Evolutionary conservation across 768 basidiomycete species (phyloP).

Genomic region (Obba rivulosa): DNA sequence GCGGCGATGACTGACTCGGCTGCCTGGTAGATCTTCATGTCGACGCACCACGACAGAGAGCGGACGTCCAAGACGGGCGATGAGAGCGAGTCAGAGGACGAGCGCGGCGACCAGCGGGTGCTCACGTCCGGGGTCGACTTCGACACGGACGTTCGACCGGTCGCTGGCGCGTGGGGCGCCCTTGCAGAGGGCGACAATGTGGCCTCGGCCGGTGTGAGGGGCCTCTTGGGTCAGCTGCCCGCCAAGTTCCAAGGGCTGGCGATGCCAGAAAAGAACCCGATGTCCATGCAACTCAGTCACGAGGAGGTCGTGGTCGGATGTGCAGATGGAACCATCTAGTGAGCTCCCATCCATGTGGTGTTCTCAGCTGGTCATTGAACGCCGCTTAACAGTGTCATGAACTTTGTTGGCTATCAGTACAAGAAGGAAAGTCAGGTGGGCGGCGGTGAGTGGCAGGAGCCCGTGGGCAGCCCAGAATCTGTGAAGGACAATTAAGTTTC

Average conservation of each 20-base stretch:
- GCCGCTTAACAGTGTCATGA: conserved; percentile 43
- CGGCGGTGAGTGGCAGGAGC: background rate
- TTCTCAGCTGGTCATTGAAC: background rate
- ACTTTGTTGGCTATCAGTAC: conserved; percentile 55
- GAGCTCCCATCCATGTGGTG: conserved; percentile 28
- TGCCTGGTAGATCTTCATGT: conserved; percentile 64
- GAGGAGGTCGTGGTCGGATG: conserved; percentile 90
- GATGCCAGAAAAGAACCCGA: conserved; percentile 88
- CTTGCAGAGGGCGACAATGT: conserved; percentile 39
- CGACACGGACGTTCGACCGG: conserved; percentile 57
- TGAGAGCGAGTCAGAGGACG: conserved; percentile 16
- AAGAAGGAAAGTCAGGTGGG: conserved; percentile 25
- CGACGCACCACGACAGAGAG: conserved; percentile 60
- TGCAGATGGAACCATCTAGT: conserved; percentile 91
- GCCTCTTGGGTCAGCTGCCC: conserved; percentile 58
- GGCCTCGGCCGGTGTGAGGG: conserved; percentile 42
- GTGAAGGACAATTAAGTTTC: no score
- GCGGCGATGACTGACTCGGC: background rate
- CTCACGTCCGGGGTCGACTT: conserved; percentile 47
- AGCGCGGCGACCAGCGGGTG: conserved; percentile 12
- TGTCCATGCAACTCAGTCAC: conserved; percentile 89
- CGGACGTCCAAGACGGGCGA: conserved; percentile 15
- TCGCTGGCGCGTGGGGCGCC: conserved; percentile 73
- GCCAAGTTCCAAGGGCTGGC: conserved; percentile 72
- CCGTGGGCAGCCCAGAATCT: no score